Evolutionary conservation across 768 basidiomycete genomes (phyloP), one percentile per base, ranked within the genome.

Genomic region (Chiua virens): DNA sequence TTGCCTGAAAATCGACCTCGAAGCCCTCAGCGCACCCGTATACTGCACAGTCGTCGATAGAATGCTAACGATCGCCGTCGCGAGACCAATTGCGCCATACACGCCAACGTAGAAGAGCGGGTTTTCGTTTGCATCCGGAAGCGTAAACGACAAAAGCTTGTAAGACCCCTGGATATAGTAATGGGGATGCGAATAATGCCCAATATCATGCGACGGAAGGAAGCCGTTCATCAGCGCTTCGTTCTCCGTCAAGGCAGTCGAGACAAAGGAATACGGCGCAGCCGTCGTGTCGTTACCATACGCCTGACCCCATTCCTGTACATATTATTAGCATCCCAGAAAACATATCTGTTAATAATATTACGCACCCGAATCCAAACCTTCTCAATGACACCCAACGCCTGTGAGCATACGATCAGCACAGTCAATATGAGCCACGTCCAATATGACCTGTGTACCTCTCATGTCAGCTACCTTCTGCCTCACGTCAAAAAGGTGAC

Each of bases 21-120:
- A 72, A 8, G 68, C 73, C 36, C 68, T 66, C 51, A 76, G 50
- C 14, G 62, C 60, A 36, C 85, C 87, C 0, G 80, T 81, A 57
- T 79, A 85, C 62, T 87, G 85, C 1, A 79, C 78, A 20, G 74
- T 67, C 17, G 71, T 71, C 17, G 79, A 75, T 9, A 71, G 42
- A 6, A 85, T 69, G 41, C 71, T 75, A 25, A 80, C 68, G 5
- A 82, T 18, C 1, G 78, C 81, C 32, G 74, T 74, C 14, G 61
- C 60, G 7, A 86, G 52, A 1, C 83, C 81, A 53, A 91, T 83
- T 0, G 73, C 73, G 1, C 83, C 83, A 56, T 86, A 89, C 20
- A 89, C 64, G 0, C 78, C 78, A 38, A 91, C 76, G 53, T 88
- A 91, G 70, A 87, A 89, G 56, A 88, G 61, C 0, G 89, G 89